Conservation (phyloP, 768 basidiomycete species). For the Coprinopsis marcescibilis region DNA sequence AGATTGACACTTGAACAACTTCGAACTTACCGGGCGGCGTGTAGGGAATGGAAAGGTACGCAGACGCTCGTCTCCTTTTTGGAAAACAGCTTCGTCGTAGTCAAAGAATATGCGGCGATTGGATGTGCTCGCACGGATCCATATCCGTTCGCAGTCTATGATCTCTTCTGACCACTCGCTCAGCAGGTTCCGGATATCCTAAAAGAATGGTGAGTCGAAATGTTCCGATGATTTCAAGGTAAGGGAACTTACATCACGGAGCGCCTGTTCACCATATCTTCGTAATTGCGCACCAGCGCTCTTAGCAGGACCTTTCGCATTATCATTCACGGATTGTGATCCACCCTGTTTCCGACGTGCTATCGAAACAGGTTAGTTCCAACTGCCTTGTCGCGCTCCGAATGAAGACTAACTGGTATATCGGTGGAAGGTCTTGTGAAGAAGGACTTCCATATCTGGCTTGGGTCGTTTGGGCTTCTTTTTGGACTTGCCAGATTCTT, state of each 20-base stretch:
- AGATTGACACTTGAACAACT: background rate
- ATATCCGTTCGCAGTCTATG: constrained; percentile 80
- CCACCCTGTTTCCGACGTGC: constrained; percentile 98
- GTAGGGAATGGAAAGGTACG: constrained; percentile 96
- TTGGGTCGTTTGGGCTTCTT: constrained; percentile 61
- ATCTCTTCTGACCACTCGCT: constrained; percentile 87
- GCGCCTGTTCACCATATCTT: constrained; percentile 90
- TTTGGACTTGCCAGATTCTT: constrained; percentile 35
- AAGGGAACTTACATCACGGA: constrained; percentile 64
- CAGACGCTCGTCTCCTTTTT: constrained; percentile 76
- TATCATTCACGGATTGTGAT: constrained; percentile 87
- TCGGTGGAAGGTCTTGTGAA: constrained; percentile 95
- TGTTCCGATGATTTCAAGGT: background rate
- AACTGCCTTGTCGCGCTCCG: background rate
- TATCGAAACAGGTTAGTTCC: constrained; percentile 26
- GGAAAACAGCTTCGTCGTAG: constrained; percentile 73
- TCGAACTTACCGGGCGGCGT: constrained; percentile 72
- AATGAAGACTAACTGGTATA: constrained; percentile 80
- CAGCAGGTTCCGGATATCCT: constrained; percentile 88
- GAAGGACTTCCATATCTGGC: constrained; percentile 74
- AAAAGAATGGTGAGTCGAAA: background rate
- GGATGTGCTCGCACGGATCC: constrained; percentile 82
- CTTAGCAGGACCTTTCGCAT: constrained; percentile 86
- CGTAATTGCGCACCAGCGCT: constrained; percentile 92
- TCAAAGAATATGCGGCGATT: constrained; percentile 89